phyloP scores from a whole-genome alignment of 495 filamentous ascomycete species.

The Aspergillus kassunensis region DNA sequence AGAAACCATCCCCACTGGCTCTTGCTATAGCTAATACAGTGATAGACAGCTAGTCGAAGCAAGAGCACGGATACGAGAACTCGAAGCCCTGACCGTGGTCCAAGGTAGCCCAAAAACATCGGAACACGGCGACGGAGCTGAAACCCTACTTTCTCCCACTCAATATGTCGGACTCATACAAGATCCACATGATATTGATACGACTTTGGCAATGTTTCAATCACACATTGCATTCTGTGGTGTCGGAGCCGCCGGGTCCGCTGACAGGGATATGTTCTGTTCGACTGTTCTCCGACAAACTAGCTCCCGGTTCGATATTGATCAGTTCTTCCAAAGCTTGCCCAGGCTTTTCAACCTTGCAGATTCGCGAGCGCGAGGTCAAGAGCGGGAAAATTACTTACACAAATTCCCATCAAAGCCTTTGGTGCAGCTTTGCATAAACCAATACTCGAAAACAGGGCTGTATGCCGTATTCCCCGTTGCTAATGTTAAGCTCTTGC shows the following conservation, averaged over 20 bases:
- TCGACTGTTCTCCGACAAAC: slow-evolving; percentile 19
- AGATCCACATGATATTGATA: slow-evolving; percentile 21
- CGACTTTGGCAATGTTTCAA: slow-evolving; percentile 19
- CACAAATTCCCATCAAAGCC: slow-evolving; percentile 18
- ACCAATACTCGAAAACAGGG: slow-evolving; percentile 19
- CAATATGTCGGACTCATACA: not conserved
- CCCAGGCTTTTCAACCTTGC: slow-evolving; percentile 11
- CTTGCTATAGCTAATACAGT: not conserved
- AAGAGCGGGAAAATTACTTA: not conserved
- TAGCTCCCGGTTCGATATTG: slow-evolving; percentile 19
- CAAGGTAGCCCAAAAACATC: not conserved
- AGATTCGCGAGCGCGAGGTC: not conserved
- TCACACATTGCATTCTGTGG: slow-evolving; percentile 25
- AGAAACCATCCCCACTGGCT: not conserved
- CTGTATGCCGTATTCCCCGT: slow-evolving; percentile 28
- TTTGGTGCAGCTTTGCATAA: slow-evolving; percentile 19
- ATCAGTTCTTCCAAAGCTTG: slow-evolving; percentile 19
- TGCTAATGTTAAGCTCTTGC: slow-evolving; percentile 15
- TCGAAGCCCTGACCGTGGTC: slow-evolving; percentile 16
- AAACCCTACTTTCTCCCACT: not conserved
- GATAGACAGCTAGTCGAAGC: slow-evolving; percentile 23
- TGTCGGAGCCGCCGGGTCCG: slow-evolving; percentile 17
- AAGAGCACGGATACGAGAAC: slow-evolving; percentile 20
- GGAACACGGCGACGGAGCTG: too few relatives aligned
- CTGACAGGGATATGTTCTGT: slow-evolving; percentile 17